Percentiles rank a stretch among this genome's conserved stretches.
Evolutionary conservation across 2,329 filamentous ascomycete species (phyloP).

Genomic region (Chrysosporium queenslandicum): DNA sequence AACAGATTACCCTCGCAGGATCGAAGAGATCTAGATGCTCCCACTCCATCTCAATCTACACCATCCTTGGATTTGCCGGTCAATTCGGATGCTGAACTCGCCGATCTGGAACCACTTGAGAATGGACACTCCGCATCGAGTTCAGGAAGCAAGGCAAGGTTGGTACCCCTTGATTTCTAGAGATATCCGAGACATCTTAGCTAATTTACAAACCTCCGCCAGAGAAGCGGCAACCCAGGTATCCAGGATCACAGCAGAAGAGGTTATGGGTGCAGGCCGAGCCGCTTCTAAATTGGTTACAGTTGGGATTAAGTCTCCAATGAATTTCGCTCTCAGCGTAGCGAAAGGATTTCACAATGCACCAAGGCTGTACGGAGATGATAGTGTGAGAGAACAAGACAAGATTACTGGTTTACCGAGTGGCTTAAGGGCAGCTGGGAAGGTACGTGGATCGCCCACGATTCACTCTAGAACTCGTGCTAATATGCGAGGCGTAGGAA

Average conservation of each 20-base stretch:
- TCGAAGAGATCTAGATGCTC: neutral
- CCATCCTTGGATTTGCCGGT: neutral
- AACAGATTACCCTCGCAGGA: neutral
- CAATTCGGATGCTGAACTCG: neutral
- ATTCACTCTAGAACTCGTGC: neutral
- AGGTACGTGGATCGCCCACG: constrained; percentile 33
- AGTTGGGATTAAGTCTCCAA: constrained; percentile 66
- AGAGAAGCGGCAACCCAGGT: neutral
- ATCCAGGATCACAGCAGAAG: constrained; percentile 8
- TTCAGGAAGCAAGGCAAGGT: constrained; percentile 4
- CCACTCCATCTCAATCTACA: neutral
- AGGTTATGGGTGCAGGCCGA: constrained; percentile 53
- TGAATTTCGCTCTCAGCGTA: constrained; percentile 73
- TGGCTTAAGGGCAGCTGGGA: constrained; percentile 66
- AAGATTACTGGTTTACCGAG: constrained; percentile 69
- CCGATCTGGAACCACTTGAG: neutral
- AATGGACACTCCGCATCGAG: neutral
- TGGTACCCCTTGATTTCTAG: neutral
- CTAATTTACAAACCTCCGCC: too few species aligned
- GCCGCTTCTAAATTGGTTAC: constrained; percentile 62
- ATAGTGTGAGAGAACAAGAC: constrained; percentile 65
- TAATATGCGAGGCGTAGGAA: constrained; percentile 41
- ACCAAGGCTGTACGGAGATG: constrained; percentile 74
- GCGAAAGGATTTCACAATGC: constrained; percentile 83
- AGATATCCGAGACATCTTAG: too few species aligned